Base-by-base conservation (phyloP, 2,329 filamentous ascomycete genomes). In the Alternaria triticimaculans region DNA sequence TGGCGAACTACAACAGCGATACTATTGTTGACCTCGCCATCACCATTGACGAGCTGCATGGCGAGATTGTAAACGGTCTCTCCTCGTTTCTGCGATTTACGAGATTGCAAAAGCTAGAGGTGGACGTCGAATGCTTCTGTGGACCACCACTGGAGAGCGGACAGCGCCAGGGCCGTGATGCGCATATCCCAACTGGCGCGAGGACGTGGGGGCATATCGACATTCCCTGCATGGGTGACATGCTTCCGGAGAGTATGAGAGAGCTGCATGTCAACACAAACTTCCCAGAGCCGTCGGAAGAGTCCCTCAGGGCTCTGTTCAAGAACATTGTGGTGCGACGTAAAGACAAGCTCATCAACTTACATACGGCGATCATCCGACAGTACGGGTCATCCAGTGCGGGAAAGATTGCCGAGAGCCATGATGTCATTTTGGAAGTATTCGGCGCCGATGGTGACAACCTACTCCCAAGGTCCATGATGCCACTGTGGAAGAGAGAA, bases 111-210 rank as follows among this genome's bases (percentile, higher is more conserved):
- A 69, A 62, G 41, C 55, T 79, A 4, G 77, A 79, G 63, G 72
- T 76, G 4, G 77, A 78, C 25, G 68, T 79, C 1, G 53, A 58
- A 20, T 63, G 75, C 9, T 79, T 79, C 56, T 76, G 75, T 18
- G 77, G 77, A 0, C 77, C 77, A 8, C 77, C 77, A 4, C 43
- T 79, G 3, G 76, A 78, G 60, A 77, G 75, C 45, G 77, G 76
- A 2, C 77, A 79, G 45, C 67, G 68, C 8, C 68, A 64, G 4
- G 77, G 77, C 14, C 37, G 63, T 12, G 55, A 73, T 15, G 48
- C 66, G 9, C 55, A 54, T 9, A 18, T 71, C 1, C 76, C 76
- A 1, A 49, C 64, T 4, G 74, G 72, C 3, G 70, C 68, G 4
- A 58, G 2, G 18, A 62, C 70, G 2, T 79, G 77, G 77, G 57